Conservation (phyloP, 1,284 basidiomycete species). For the Fomitopsis palustris region DNA sequence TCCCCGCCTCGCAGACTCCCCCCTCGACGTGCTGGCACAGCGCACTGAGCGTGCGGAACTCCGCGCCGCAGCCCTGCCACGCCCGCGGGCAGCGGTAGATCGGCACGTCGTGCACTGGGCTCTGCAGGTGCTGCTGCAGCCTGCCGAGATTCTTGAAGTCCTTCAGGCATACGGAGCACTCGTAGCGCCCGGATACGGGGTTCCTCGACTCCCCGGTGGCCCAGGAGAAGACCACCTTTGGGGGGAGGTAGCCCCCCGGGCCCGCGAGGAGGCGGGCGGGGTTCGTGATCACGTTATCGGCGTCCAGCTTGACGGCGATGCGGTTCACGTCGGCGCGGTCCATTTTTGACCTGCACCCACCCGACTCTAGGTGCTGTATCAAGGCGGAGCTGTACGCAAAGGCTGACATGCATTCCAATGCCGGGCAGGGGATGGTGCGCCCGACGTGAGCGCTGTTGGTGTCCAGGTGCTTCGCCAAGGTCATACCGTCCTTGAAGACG, state of each 20-base stretch:
- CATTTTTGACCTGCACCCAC: slow-evolving; percentile 28
- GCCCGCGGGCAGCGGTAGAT: slow-evolving; percentile 20
- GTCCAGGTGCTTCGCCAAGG: not conserved
- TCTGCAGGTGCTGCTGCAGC: slow-evolving; percentile 19
- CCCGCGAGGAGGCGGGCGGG: slow-evolving; percentile 24
- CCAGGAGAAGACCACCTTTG: slow-evolving; percentile 4
- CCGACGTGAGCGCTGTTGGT: not conserved
- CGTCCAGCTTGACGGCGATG: slow-evolving; percentile 24
- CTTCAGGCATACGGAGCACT: slow-evolving; percentile 33
- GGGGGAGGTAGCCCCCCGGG: slow-evolving; percentile 11
- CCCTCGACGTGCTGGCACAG: slow-evolving; percentile 33
- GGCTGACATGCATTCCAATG: slow-evolving; percentile 15
- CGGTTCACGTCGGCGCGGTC: slow-evolving; percentile 27
- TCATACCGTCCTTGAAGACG: not conserved
- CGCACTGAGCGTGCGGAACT: slow-evolving; percentile 27
- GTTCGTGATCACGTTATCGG: slow-evolving; percentile 29
- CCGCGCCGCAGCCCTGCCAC: slow-evolving; percentile 20
- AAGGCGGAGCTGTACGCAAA: slow-evolving; percentile 31
- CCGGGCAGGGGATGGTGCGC: slow-evolving; percentile 16
- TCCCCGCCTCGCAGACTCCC: slow-evolving; percentile 24
- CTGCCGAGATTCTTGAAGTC: slow-evolving; percentile 11
- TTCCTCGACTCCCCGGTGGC: slow-evolving; percentile 36
- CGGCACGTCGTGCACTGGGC: slow-evolving; percentile 24
- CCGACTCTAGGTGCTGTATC: slow-evolving; percentile 30
- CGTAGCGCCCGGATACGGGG: slow-evolving; percentile 25